These are phyloP conservation scores for Venustampulla echinocandica DNA, from an alignment of 495 filamentous ascomycete species.

Conservation along the genomic window DNA sequence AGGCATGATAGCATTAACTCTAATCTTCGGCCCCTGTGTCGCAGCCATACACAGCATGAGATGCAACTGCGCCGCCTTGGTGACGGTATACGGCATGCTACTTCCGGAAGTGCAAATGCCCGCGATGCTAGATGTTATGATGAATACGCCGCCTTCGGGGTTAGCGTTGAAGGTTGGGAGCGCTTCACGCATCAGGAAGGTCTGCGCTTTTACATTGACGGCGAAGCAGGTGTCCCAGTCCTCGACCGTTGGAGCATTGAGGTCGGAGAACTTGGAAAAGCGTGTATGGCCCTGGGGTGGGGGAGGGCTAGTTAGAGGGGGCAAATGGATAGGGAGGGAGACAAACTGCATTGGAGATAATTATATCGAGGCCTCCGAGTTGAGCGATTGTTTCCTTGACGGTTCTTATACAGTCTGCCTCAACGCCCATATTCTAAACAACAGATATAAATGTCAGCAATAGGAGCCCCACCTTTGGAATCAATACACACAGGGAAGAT, in stretches of 20 bases:
- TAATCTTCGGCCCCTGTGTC: slow-evolving; percentile 54
- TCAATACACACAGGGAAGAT: too few relatives aligned
- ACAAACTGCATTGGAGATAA: slow-evolving; percentile 64
- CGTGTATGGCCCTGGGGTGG: slow-evolving; percentile 67
- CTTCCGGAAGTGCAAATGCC: slow-evolving; percentile 34
- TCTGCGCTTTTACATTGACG: slow-evolving; percentile 58
- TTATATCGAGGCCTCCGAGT: slow-evolving; percentile 59
- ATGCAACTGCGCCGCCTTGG: slow-evolving; percentile 56
- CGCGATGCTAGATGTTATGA: slow-evolving; percentile 61
- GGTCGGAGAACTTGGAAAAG: slow-evolving; percentile 52
- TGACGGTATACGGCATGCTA: slow-evolving; percentile 57
- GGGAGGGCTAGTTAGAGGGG: too few relatives aligned
- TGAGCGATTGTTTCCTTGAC: slow-evolving; percentile 48
- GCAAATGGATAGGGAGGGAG: too few relatives aligned
- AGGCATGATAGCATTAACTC: slow-evolving; percentile 60
- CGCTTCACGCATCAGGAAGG: slow-evolving; percentile 54
- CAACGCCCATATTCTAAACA: slow-evolving; percentile 47
- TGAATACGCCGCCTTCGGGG: slow-evolving; percentile 56
- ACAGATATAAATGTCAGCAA: background rate
- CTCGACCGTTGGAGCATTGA: slow-evolving; percentile 50
- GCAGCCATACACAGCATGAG: slow-evolving; percentile 65
- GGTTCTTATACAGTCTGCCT: slow-evolving; percentile 42
- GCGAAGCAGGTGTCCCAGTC: slow-evolving; percentile 70
- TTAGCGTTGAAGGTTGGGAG: slow-evolving; percentile 59
- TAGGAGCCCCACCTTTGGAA: too few relatives aligned